Evolutionary conservation across 805 yeast species (phyloP).

Genomic region (Schwanniomyces polymorphus): DNA sequence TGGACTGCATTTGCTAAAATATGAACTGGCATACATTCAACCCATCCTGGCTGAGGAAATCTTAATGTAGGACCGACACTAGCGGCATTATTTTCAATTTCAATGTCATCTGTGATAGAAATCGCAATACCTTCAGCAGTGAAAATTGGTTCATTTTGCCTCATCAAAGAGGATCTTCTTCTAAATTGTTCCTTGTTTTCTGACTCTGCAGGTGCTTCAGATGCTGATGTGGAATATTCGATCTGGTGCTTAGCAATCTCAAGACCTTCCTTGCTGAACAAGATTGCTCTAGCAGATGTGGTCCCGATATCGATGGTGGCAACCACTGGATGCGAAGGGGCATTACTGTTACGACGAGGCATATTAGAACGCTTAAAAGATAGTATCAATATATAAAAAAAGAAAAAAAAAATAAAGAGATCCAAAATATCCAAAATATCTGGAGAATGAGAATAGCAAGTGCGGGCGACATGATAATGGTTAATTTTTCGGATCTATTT

Average conservation of each 20-base stretch:
- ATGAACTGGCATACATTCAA: conserved; percentile 86
- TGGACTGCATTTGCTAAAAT: conserved; percentile 77
- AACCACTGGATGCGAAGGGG: conserved; percentile 44
- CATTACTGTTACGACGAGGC: conserved; percentile 45
- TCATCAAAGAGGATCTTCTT: conserved; percentile 41
- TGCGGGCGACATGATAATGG: neutral
- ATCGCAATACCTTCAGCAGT: conserved; percentile 76
- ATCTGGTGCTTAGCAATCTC: conserved; percentile 89
- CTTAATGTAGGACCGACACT: conserved; percentile 66
- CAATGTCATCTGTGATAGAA: conserved; percentile 55
- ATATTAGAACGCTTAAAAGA: conserved; percentile 11
- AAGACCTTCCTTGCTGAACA: conserved; percentile 69
- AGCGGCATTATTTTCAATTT: conserved; percentile 58
- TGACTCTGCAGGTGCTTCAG: conserved; percentile 46
- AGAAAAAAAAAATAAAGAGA: neutral
- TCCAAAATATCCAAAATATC: neutral
- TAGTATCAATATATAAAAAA: neutral
- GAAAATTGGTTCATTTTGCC: conserved; percentile 59
- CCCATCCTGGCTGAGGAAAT: conserved; percentile 89
- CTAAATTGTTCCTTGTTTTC: conserved; percentile 45
- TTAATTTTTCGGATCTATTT: neutral
- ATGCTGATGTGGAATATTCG: conserved; percentile 79
- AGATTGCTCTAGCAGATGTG: conserved; percentile 85
- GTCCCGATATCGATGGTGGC: conserved; percentile 90
- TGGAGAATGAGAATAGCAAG: neutral